Evolutionary conservation across 441 rosid species (phyloP), one percentile per base, ranked within the genome.

Genomic region (Capsella rubella): DNA sequence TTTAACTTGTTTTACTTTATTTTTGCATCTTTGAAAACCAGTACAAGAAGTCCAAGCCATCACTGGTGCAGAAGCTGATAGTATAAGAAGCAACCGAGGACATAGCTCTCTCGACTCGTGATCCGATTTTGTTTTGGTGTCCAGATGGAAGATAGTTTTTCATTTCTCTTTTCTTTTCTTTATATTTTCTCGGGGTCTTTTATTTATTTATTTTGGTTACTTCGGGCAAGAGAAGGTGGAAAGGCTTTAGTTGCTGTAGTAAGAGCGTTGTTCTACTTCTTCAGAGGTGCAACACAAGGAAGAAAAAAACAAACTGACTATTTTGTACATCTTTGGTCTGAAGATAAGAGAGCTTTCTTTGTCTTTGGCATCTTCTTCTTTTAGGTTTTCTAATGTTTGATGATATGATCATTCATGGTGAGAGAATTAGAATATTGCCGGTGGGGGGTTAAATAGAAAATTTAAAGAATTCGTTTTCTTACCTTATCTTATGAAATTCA

Each of bases 31-130:
- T 59, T 40, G 4, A 64, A 45, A 50, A 82, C 21, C 88, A 92
- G 92, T 77, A n/a, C 81, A 67, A 71, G 81, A 79, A 85, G 69
- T 12, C 50, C 65, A 81, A 76, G 68, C 89, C 87, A 13, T 71
- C 85, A 32, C 71, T 83, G 55, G 80, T 83, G 80, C 84, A 81
- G 60, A 89, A 82, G 90, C 78, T 84, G 80, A 81, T 83, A 62
- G 63, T 78, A 57, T 67, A 72, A 70, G 83, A 83, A 42, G 60
- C 67, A 57, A 66, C 53, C 50, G 60, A 73, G 16, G 75, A 62
- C 29, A 40, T 45, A 68, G 50, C 65, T 37, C 54, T 2, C 46
- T 35, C 35, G 45, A 63, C 46, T 55, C 52, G 5, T 61, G 70
- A 80, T 73, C 75, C 47, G 59, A 21, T 54, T 75, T 61, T 75